Evolutionary conservation across 2,329 filamentous ascomycete genomes (phyloP).

Genomic region (Diaporthe longicolla): DNA sequence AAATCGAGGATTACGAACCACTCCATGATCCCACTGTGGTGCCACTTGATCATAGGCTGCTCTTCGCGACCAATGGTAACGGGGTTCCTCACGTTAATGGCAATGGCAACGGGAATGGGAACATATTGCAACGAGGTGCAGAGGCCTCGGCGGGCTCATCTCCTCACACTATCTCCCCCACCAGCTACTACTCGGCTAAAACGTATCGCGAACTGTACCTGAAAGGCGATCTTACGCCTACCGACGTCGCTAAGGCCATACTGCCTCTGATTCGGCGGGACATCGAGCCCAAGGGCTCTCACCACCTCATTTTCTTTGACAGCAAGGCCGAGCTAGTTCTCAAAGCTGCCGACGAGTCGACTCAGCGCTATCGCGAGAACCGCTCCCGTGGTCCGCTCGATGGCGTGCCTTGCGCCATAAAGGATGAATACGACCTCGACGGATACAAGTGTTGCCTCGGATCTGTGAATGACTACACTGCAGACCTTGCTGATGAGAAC

Average conservation of each 20-base stretch:
- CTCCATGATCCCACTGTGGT: constrained; percentile 63
- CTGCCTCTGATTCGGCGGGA: constrained; percentile 61
- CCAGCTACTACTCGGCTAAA: constrained; percentile 60
- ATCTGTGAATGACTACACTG: constrained; percentile 72
- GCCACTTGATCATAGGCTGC: constrained; percentile 55
- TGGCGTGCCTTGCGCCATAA: constrained; percentile 80
- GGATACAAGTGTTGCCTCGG: constrained; percentile 79
- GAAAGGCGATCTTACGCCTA: constrained; percentile 60
- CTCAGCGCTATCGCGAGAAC: constrained; percentile 64
- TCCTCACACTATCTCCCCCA: constrained; percentile 35
- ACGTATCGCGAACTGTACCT: constrained; percentile 62
- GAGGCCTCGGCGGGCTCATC: constrained; percentile 29
- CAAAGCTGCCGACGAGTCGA: constrained; percentile 60
- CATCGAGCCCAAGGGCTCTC: constrained; percentile 53
- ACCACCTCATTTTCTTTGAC: constrained; percentile 62
- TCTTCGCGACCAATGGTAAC: constrained; percentile 62
- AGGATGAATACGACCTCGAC: constrained; percentile 83
- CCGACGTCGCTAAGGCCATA: constrained; percentile 60
- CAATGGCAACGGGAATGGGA: constrained; percentile 62
- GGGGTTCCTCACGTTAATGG: constrained; percentile 65
- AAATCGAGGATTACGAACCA: constrained; percentile 65
- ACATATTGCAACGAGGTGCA: background rate
- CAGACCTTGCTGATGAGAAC: constrained; percentile 55
- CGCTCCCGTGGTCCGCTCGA: constrained; percentile 75
- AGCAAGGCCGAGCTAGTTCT: constrained; percentile 58